A percentile compares a stretch with the other conserved stretches of the same genome.
phyloP scores from a whole-genome alignment of 768 basidiomycete genomes.

The Boletales sp. region DNA sequence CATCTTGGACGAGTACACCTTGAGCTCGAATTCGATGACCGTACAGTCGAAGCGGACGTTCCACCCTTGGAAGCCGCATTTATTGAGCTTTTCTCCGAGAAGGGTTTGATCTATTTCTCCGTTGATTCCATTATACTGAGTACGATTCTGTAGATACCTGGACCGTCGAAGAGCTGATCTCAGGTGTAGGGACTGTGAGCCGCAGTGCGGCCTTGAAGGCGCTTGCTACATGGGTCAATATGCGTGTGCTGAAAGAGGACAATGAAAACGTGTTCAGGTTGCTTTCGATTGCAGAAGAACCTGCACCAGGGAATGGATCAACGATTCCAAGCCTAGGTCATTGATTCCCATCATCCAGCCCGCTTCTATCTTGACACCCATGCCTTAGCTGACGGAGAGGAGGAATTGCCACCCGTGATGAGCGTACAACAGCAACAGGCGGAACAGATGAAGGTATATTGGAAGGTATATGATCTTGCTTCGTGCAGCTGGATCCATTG shows the following conservation, averaged over 20 bases:
- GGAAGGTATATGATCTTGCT: constrained; percentile 58
- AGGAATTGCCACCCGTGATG: constrained; percentile 46
- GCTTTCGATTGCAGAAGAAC: constrained; percentile 58
- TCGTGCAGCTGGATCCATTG: not conserved
- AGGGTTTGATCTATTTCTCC: constrained; percentile 39
- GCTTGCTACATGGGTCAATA: constrained; percentile 78
- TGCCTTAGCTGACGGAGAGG: constrained; percentile 36
- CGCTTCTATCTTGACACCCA: not conserved
- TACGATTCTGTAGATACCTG: constrained; percentile 48
- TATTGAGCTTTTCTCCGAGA: constrained; percentile 78
- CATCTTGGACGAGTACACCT: constrained; percentile 84
- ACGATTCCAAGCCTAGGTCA: constrained; percentile 25
- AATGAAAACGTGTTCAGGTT: constrained; percentile 56
- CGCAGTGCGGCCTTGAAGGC: constrained; percentile 65
- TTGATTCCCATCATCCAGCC: not conserved
- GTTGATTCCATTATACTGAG: not conserved
- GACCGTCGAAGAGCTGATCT: constrained; percentile 66
- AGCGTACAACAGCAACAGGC: constrained; percentile 71
- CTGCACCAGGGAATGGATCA: constrained; percentile 23
- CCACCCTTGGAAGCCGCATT: constrained; percentile 89
- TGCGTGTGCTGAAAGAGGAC: constrained; percentile 75
- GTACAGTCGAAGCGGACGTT: constrained; percentile 69
- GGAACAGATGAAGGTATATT: constrained; percentile 83
- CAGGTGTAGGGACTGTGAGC: constrained; percentile 62
- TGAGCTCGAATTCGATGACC: constrained; percentile 80